These are phyloP conservation scores for Apophysomyces sp. DNA, from an alignment of 371 early-diverging fungal genomes.

Conservation along the genomic window DNA sequence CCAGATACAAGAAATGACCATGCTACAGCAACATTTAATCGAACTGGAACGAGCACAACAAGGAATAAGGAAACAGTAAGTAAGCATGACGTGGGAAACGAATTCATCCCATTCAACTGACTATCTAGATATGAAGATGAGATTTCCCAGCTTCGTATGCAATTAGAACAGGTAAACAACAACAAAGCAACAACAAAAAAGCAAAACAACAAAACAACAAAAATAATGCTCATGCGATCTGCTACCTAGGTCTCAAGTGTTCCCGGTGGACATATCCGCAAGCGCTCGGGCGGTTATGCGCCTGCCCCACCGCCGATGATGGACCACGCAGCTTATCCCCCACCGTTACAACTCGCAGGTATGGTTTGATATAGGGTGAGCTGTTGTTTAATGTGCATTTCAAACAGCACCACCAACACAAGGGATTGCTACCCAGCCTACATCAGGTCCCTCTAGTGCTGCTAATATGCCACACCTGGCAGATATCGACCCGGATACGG, in stretches of 20 bases:
- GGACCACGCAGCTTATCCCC: slow-evolving; percentile 19
- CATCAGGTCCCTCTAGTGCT: background rate
- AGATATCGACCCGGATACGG: slow-evolving; percentile 81
- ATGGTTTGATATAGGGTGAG: slow-evolving; percentile 10
- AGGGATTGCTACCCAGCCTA: slow-evolving; percentile 1
- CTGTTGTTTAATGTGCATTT: background rate
- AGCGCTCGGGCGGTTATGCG: background rate
- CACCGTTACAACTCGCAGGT: slow-evolving; percentile 12
- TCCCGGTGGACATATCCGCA: background rate
- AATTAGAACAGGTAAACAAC: slow-evolving; percentile 43
- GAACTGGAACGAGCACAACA: slow-evolving; percentile 78
- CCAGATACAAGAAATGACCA: slow-evolving; percentile 72
- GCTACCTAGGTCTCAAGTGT: background rate
- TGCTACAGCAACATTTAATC: slow-evolving; percentile 68
- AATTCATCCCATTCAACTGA: too few relatives aligned
- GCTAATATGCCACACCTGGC: slow-evolving; percentile 35
- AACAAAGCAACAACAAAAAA: background rate
- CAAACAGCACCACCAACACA: slow-evolving; percentile 9
- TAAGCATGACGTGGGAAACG: too few relatives aligned
- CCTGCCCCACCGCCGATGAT: background rate
- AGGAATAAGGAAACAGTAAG: slow-evolving; percentile 63
- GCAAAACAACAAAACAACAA: background rate
- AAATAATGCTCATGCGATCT: background rate
- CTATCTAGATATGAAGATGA: slow-evolving; percentile 49
- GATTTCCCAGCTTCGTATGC: slow-evolving; percentile 40